Base-by-base conservation (phyloP, 805 yeast genomes). In the Nematodospora valgi region DNA sequence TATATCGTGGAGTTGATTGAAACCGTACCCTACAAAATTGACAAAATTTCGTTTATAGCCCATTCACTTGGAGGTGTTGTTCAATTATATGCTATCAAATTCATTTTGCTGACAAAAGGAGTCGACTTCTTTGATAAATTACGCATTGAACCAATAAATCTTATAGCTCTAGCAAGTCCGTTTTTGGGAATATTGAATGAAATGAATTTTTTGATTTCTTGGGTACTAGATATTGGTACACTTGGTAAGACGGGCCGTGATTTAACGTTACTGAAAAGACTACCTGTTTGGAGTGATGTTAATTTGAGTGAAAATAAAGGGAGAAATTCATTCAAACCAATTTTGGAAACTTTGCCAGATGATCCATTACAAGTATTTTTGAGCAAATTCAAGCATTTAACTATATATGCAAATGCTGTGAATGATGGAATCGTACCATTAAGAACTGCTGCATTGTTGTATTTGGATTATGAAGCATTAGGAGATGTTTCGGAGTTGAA, bases 361-460 rank as follows among this genome's bases (percentile, higher is more conserved):
- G 64, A 60, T 25, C 68, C 70, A 12, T 46, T 67, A n/a, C 61
- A 51, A 27, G 30, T 44, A 4, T 58, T 59, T 30, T 40, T 68
- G 19, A 43, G 36, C 4, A 32, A 44, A 29, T 68, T 68, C 35
- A 47, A 48, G 19, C 57, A 54, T 39, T 54, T 66, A 23, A 61
- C 69, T 2, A 41, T 66, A 4, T 68, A 68, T 42, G 72, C 74
- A 12, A 68, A 68, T 44, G 68, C 70, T 4, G 52, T 68, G 11
- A 66, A 67, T 37, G 74, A 68, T 40, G 74, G 74, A 2, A 67
- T 68, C 14, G 72, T 66, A 1, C 74, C 74, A 2, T 50, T 68
- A 21, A 47, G 74, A 30, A 68, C 74, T 1, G 54, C 69, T 21
- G 68, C 70, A 1, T 49, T 68, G 34, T 47, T 68, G 14, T 68